Conservation (phyloP, 768 basidiomycete genomes). For the Brasilioporus rufonigricans region DNA sequence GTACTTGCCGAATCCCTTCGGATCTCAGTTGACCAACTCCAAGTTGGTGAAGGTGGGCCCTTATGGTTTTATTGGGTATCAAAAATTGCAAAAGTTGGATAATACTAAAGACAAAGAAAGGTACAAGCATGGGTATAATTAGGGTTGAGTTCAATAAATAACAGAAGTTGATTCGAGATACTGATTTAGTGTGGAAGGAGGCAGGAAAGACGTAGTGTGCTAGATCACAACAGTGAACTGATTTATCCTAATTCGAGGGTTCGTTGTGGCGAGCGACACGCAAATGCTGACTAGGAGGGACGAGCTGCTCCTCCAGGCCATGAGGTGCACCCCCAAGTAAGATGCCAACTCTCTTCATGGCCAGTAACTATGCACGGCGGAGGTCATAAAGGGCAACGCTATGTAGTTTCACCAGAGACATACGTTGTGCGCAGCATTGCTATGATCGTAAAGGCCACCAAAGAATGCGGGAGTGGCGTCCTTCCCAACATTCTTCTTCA, state of each 20-base stretch:
- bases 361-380: not conserved
- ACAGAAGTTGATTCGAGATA: too few relatives aligned
- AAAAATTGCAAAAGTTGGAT: too few relatives aligned
- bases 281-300: conserved; percentile 8
- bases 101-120: too few relatives aligned
- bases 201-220: too few relatives aligned
- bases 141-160: too few relatives aligned
- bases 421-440: conserved; percentile 80
- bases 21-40: too few relatives aligned
- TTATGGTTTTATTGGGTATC: too few relatives aligned
- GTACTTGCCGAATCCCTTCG: too few relatives aligned
- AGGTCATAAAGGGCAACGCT: not conserved
- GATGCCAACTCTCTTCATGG: conserved; percentile 12
- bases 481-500: conserved; percentile 81
- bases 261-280: conserved; percentile 3
- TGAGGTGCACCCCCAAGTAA: conserved; percentile 8
- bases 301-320: conserved; percentile 1
- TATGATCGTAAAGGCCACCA: conserved; percentile 82
- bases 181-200: too few relatives aligned
- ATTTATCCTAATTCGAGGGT: not conserved
- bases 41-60: too few relatives aligned
- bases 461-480: conserved; percentile 92
- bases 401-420: conserved; percentile 24
- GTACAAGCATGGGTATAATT: too few relatives aligned
- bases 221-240: not conserved